Evolutionary conservation across 2,329 filamentous ascomycete species (phyloP), one percentile per base, ranked within the genome.

Genomic region (Sporothrix pallida): DNA sequence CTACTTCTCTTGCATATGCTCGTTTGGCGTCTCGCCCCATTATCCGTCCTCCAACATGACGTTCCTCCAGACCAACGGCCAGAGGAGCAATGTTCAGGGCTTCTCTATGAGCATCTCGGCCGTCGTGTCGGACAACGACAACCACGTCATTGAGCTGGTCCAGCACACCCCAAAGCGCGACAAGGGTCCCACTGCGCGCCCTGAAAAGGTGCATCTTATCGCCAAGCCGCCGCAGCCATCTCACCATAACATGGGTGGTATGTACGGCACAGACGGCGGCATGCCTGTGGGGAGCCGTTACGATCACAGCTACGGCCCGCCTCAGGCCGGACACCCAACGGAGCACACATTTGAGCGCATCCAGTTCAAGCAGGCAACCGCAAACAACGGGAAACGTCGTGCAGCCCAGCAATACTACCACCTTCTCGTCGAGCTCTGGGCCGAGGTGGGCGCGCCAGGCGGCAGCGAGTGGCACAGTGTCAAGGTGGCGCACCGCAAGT

Each of bases 321-420:
- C 79, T 65, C 73, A 82, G 74, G 78, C 80, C 67, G 79, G 82
- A 0, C 82, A 83, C 17, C 84, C 86, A 5, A 87, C 83, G 7
- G 88, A 90, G 77, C 86, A 89, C 76, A 89, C 87, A 0, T 98
- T 97, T 80, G 94, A 97, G 80, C 90, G 95, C 12, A 96, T 97
- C 70, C 94, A 97, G 78, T 98, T 97, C 87, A 97, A 97, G 81
- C 93, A 93, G 76, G 94, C 95, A 0, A 97, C 94, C 0, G 93
- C 94, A 31, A 98, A 97, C 83, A 98, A 98, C 77, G 94, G 94
- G 65, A 97, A 97, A 81, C 88, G 95, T 77, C 87, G 95, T 73
- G 94, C 94, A 0, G 93, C 94, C 20, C 94, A 98, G 80, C 95
- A 97, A 78, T 97, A 94, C 81, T 97, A 97, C 79, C 93, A 96